Conservation (phyloP, 2,329 filamentous ascomycete genomes). For the Trichoderma hamatum region DNA sequence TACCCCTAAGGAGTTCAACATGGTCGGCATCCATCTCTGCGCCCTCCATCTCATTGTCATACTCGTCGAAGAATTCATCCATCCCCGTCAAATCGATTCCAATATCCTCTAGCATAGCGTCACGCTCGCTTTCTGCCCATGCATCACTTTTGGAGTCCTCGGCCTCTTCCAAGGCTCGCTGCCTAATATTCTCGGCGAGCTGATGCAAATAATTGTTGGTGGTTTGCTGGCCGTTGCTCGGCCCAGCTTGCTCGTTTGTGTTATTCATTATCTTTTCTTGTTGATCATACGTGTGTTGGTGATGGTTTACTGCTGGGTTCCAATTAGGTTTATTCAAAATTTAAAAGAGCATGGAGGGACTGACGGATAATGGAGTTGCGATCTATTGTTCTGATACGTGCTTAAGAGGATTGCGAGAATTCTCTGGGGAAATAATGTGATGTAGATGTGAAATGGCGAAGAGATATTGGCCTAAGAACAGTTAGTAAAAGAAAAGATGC, state of each 20-base stretch:
- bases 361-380: not conserved
- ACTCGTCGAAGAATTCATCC: not conserved
- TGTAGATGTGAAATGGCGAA: not conserved
- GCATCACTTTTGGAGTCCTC: constrained; percentile 21
- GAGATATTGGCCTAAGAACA: not conserved
- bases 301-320: not conserved
- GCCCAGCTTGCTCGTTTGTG: constrained; percentile 25
- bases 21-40: constrained; percentile 3
- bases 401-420: not conserved
- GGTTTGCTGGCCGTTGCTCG: not conserved
- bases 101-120: not conserved
- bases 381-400: not conserved
- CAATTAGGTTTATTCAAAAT: not conserved
- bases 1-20: constrained; percentile 10
- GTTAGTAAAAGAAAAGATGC: not conserved
- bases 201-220: constrained; percentile 27
- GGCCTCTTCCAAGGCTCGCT: constrained; percentile 30
- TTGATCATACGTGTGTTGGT: not conserved
- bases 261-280: not conserved
- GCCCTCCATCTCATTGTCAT: not conserved
- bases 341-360: not conserved
- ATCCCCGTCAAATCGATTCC: constrained; percentile 13
- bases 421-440: not conserved
- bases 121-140: not conserved
- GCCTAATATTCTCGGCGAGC: constrained; percentile 32